Evolutionary conservation across 768 basidiomycete species (phyloP), one percentile per base, ranked within the genome.

Genomic region (Boletus sp.): DNA sequence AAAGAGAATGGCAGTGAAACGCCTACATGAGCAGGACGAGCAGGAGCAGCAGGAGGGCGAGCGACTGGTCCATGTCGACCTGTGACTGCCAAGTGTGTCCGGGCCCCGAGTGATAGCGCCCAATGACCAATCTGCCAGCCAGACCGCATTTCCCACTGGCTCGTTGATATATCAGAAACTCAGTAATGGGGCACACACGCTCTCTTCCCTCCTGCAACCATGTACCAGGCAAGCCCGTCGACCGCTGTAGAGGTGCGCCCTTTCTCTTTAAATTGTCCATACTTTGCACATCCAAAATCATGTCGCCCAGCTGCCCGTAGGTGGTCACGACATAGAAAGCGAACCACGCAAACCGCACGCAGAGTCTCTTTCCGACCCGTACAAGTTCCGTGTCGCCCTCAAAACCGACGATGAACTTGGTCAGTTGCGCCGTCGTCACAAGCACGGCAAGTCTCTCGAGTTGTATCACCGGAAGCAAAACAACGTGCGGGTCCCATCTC

Each of bases 391-490:
- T 50, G 76, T 71, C 56, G 85, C 83, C 11, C 55, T 88, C 55
- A 79, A 86, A 62, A 73, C 83, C 10, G 83, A 85, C 40, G 79
- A 78, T 37, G 78, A 89, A 60, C 80, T 93, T 42, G 69, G 73
- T n/a, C 79, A 76, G 48, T 69, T 93, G 37, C 81, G 88, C 47
- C 74, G 64, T 46, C 77, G 78, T 33, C 75, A 78, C 27, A 83
- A 76, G 67, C 77, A 72, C 27, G 85, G 87, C 51, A 89, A 83
- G 67, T 71, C 73, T 21, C 69, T 91, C 44, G 90, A 83, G 47
- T 74, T 71, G 43, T 90, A 85, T 65, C 87, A 91, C 48, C 70
- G 76, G 41, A 80, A 75, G 56, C 88, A 93, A 68, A 93, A 93
- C 74, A 72, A 83, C 58, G 90, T 88, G 45, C 35, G 81, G n/a